phyloP scores from a whole-genome alignment of 1,284 basidiomycete species.

The Malassezia furfur region DNA sequence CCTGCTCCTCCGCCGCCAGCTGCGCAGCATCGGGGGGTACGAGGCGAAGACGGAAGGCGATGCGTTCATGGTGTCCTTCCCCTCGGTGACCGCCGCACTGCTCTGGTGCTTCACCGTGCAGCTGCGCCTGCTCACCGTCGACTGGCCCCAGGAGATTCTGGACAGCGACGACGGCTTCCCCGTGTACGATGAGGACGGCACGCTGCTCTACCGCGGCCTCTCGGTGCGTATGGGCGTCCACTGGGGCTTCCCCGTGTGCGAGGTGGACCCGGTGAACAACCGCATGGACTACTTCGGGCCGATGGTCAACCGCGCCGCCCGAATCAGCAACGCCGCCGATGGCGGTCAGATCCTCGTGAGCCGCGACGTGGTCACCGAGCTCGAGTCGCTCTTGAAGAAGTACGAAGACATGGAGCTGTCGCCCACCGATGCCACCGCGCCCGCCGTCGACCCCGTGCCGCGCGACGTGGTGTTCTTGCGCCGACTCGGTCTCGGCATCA shows the following conservation, averaged over 20 bases:
- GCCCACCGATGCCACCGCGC: neutral
- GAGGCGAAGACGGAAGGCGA: constrained; percentile 99
- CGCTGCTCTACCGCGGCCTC: constrained; percentile 72
- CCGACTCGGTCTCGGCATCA: constrained; percentile 64
- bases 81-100: constrained; percentile 71
- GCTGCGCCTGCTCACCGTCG: constrained; percentile 67
- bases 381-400: constrained; percentile 31
- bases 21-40: constrained; percentile 88
- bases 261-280: constrained; percentile 81
- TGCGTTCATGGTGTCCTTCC: constrained; percentile 97
- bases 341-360: constrained; percentile 94
- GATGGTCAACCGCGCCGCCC: constrained; percentile 58
- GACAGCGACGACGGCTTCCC: constrained; percentile 85
- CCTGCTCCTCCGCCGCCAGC: constrained; percentile 69
- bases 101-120: constrained; percentile 90
- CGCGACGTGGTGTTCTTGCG: constrained; percentile 61
- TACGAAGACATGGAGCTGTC: constrained; percentile 17
- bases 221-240: constrained; percentile 97
- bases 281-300: constrained; percentile 69
- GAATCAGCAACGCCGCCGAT: constrained; percentile 72
- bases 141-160: constrained; percentile 89
- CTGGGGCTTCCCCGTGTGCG: constrained; percentile 81
- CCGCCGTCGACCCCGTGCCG: constrained; percentile 36
- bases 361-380: constrained; percentile 59
- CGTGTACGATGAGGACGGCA: constrained; percentile 62